Base-by-base conservation (phyloP, 106 monocot genomes). In the Dioscorea dumetorum region DNA sequence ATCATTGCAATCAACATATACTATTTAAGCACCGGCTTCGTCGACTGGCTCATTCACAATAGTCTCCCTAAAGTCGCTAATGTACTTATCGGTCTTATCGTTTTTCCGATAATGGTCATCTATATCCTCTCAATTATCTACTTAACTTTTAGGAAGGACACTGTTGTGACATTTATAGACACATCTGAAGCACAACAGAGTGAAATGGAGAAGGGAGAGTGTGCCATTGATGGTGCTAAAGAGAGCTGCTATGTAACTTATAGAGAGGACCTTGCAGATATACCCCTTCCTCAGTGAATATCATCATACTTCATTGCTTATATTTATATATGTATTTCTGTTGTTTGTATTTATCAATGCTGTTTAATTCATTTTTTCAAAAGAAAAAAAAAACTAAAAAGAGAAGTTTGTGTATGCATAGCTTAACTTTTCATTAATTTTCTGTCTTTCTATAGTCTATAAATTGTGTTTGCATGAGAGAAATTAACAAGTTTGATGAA, bases 1-100 rank as follows among this genome's bases (percentile, higher is more conserved):
- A 66, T 87, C 22, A 82, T 87, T 1, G 87, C 90, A 16, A 94
- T 90, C 64, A 94, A 90, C 76, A 68, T 87, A 22, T 94, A 94
- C 76, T 90, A 77, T 56, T 76, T 94, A 2, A 90, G 79, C 79
- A 90, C 90, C 0, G 73, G 78, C 1, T 90, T 84, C 22, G 77
- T 90, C 0, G 76, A 59, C 7, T 94, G 90, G 94, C 57, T 90
- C 3, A 70, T 87, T 41, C 86, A 87, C 48, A 90, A 72, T 65
- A 75, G 57, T 48, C 80, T 87, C 1, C 87, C 87, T 0, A 87
- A 84, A 68, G 69, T 48, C 28, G 90, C 72, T 21, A 79, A 73
- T 19, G 73, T 82, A 5, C 28, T 87, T n/a, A 61, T 85, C 8
- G 84, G 84, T 61, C 67, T 87, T 58, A 33, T 84, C 5, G 87